Percentiles rank a stretch among this genome's conserved stretches.
These are phyloP conservation scores for Tricholoma flavovirens DNA, from an alignment of 768 basidiomycete species.

Conservation along the genomic window DNA sequence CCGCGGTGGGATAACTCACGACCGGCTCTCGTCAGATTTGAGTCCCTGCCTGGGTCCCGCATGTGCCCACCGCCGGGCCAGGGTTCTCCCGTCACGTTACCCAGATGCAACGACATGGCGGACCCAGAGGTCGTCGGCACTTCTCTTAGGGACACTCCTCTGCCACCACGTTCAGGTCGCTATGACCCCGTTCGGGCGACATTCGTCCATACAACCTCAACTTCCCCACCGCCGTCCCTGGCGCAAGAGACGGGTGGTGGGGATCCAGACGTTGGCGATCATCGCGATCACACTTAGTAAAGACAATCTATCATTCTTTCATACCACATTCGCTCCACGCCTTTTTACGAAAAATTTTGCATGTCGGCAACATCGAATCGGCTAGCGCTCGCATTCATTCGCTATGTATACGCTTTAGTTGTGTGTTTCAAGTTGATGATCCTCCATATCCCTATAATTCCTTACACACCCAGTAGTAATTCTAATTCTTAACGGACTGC, in stretches of 20 bases:
- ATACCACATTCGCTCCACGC: constrained; percentile 9
- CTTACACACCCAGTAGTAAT: neutral
- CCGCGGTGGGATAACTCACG: constrained; percentile 56
- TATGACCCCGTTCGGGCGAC: constrained; percentile 50
- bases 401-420: constrained; percentile 4
- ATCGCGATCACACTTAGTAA: constrained; percentile 10
- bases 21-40: constrained; percentile 31
- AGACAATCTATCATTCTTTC: neutral
- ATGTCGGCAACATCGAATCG: constrained; percentile 8
- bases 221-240: constrained; percentile 16
- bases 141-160: constrained; percentile 11
- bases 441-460: neutral
- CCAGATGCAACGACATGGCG: neutral
- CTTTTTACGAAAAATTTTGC: constrained; percentile 12
- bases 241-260: constrained; percentile 15
- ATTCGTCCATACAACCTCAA: constrained; percentile 30
- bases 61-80: constrained; percentile 23
- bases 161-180: constrained; percentile 34
- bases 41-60: constrained; percentile 34
- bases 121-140: neutral
- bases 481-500: neutral
- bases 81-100: constrained; percentile 19
- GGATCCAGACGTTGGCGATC: constrained; percentile 13
- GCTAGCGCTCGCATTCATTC: too few species aligned
- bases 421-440: neutral